A percentile compares a stretch with the other conserved stretches of the same genome.
These are phyloP conservation scores for Phytopythium boreale DNA, from an alignment of 352 stramenopile genomes.

Conservation along the genomic window DNA sequence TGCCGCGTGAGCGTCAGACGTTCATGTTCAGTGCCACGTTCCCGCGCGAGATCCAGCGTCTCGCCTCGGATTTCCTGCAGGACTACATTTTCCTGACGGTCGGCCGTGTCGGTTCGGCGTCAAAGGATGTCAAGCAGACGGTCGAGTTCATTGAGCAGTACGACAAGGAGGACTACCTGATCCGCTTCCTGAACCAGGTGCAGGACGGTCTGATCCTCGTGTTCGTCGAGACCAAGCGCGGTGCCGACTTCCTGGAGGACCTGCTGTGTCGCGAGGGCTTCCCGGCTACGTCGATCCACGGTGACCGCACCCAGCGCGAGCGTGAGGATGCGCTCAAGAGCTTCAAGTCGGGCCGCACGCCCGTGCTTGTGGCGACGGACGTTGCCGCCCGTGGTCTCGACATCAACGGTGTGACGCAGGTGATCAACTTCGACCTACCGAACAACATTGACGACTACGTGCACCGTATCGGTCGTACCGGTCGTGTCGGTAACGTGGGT, in stretches of 20 bases:
- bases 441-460: constrained; percentile 99
- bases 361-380: constrained; percentile 98
- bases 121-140: constrained; percentile 97
- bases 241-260: constrained; percentile 96
- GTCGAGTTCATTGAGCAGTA: constrained; percentile 97
- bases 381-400: constrained; percentile 98
- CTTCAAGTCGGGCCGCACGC: constrained; percentile 90
- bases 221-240: constrained; percentile 99
- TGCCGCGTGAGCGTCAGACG: constrained; percentile 96
- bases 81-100: constrained; percentile 99
- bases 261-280: constrained; percentile 91
- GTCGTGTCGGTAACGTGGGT: constrained; percentile 97
- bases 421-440: constrained; percentile 98
- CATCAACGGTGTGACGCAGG: constrained; percentile 95
- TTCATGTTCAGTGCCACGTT: constrained; percentile 99
- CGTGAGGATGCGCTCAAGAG: constrained; percentile 90
- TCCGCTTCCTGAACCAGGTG: constrained; percentile 94
- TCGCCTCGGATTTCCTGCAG: constrained; percentile 96
- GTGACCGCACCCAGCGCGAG: constrained; percentile 96
- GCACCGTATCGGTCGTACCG: constrained; percentile 98
- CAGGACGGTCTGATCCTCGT: constrained; percentile 93
- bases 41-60: constrained; percentile 94
- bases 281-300: constrained; percentile 95
- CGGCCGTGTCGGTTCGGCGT: constrained; percentile 95
- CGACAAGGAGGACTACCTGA: constrained; percentile 96